Evolutionary conservation across 768 basidiomycete species (phyloP), one percentile per base, ranked within the genome.

Genomic region (Calocybe cyanea): DNA sequence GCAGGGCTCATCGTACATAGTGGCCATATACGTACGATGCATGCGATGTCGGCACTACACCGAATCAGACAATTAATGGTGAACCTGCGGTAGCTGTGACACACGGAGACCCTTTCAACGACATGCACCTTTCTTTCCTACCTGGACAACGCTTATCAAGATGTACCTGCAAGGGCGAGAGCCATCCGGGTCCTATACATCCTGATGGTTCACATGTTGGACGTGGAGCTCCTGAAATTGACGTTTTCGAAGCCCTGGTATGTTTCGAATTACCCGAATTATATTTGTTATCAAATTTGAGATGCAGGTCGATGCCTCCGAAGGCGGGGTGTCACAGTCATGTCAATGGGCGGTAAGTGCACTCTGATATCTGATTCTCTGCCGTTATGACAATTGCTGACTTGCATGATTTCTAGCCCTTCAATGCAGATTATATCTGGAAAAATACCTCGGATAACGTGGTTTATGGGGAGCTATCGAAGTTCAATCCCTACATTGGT

Each of bases 171-270:
- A 55, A 69, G 0, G 81, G 83, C 18, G 91, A 93, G 57, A 73
- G 77, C 23, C 92, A 94, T 63, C 92, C 92, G 28, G 92, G 92
- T 2, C 92, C 92, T 2, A 71, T 75, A 34, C 80, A 84, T 43
- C 46, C 73, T 0, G 86, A 92, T 59, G 87, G 88, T 1, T 74
- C 80, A 0, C 92, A 80, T 62, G 82, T 87, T 2, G 93, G 92
- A 1, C 72, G 93, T 17, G 64, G 85, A 2, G 89, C 92, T 4
- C 92, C 92, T 1, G 92, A 95, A 63, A 93, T 94, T 41, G 93
- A 95, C 62, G 61, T 95, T 37, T 84, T 95, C 47, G 93, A 94
- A 66, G 91, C 92, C 6, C 82, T 87, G 65, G 80, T 63, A 49
- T 54, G 55, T 32, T 7, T 36, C 36, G 17, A 30, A 21, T 7